Percentiles rank a stretch among this genome's conserved stretches.
These are phyloP conservation scores for Aspergillus sclerotialis DNA, from an alignment of 2,329 filamentous ascomycete genomes.

Conservation along the genomic window DNA sequence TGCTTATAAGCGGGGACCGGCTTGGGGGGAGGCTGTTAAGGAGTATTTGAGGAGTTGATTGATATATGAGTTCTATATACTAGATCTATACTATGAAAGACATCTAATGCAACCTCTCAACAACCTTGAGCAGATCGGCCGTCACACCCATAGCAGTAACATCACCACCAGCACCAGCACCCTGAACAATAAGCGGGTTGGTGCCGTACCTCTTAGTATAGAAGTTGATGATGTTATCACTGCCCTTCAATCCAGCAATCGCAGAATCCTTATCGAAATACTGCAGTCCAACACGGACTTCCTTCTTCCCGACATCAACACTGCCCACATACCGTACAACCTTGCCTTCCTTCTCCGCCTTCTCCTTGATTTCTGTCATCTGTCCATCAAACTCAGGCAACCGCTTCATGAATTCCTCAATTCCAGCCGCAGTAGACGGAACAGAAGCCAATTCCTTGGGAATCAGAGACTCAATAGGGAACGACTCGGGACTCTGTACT, in stretches of 20 bases:
- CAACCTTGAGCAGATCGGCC: conserved; percentile 83
- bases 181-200: conserved; percentile 90
- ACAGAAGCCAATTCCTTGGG: conserved; percentile 76
- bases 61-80: conserved; percentile 1
- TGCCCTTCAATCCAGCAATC: conserved; percentile 91
- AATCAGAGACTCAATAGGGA: conserved; percentile 91
- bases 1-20: conserved; percentile 51
- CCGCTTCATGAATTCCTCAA: conserved; percentile 77
- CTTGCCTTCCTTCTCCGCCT: conserved; percentile 80
- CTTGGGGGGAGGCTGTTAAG: conserved; percentile 52
- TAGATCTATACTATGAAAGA: conserved; percentile 10
- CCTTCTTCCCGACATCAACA: conserved; percentile 72
- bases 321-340: conserved; percentile 92
- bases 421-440: conserved; percentile 47
- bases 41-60: conserved; percentile 36
- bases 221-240: conserved; percentile 98
- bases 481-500: conserved; percentile 75
- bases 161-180: conserved; percentile 86
- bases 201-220: conserved; percentile 90
- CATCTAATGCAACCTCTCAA: conserved; percentile 58
- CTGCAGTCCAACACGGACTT: conserved; percentile 87
- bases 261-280: conserved; percentile 81
- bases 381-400: conserved; percentile 76
- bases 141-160: conserved; percentile 98
- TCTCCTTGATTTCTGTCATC: conserved; percentile 82